Conservation (phyloP, 2,329 filamentous ascomycete species). For the Colletotrichum ledebouriae region DNA sequence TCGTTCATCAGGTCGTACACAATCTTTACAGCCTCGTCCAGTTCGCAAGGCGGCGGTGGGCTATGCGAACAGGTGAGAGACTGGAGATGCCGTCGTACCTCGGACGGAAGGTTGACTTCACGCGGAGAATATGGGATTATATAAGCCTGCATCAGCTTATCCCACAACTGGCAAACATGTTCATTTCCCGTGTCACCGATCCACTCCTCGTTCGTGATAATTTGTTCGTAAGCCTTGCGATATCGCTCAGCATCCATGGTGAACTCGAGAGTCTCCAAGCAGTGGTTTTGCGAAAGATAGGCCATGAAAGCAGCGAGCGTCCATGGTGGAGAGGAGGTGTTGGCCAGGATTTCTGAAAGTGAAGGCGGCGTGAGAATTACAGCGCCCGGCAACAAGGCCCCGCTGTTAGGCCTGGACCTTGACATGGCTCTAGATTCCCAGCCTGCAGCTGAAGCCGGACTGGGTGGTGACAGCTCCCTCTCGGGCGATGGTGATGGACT, state of each 20-base stretch:
- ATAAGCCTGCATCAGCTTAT: conserved; percentile 89
- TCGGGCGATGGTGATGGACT: conserved; percentile 56
- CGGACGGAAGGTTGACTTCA: conserved; percentile 90
- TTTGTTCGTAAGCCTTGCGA: conserved; percentile 67
- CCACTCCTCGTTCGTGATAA: conserved; percentile 57
- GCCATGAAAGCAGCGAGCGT: conserved; percentile 95
- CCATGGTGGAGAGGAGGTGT: conserved; percentile 88
- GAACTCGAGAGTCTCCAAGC: conserved; percentile 95
- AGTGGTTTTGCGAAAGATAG: conserved; percentile 96
- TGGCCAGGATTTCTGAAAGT: conserved; percentile 88
- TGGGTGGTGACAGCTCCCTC: conserved; percentile 57
- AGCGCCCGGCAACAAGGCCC: conserved; percentile 60
- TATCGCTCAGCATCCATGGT: conserved; percentile 95
- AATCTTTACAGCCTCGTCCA: conserved; percentile 87
- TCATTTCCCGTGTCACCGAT: conserved; percentile 61
- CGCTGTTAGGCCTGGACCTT: conserved; percentile 63
- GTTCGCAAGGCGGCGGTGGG: conserved; percentile 79
- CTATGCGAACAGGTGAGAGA: conserved; percentile 68
- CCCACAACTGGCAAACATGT: conserved; percentile 86
- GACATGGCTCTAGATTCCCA: conserved; percentile 60
- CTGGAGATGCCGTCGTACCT: conserved; percentile 86
- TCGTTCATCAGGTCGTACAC: conserved; percentile 98
- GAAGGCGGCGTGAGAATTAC: conserved; percentile 69
- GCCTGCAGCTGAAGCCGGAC: conserved; percentile 60
- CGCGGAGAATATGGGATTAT: conserved; percentile 86